Evolutionary conservation across 2,329 filamentous ascomycete species (phyloP), one percentile per base, ranked within the genome.

Genomic region (Stagonosporopsis cucurbitacearum): DNA sequence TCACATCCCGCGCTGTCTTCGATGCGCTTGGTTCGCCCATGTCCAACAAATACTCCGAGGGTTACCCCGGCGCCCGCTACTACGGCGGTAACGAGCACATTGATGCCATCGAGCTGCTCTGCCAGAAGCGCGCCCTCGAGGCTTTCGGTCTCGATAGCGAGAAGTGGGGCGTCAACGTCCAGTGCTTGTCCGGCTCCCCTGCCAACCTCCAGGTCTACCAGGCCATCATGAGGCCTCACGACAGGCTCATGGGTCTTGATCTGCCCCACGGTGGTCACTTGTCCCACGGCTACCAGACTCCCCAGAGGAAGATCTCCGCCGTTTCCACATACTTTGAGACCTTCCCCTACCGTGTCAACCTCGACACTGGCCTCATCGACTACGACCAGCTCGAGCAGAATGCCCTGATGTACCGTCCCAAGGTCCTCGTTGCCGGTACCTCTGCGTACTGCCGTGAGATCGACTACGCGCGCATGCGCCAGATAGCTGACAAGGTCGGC

Each of bases 251-350:
- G 95, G 95, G 95, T 72, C 84, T 97, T 67, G 93, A 97, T 76
- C 86, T 97, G 52, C 93, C 93, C 62, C 93, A 97, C 76, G 93
- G 93, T 79, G 93, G 93, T 66, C 93, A 97, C 81, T 83, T 97
- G 81, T 92, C 88, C 77, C 95, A 99, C 83, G 95, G 95, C 66
- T 99, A 99, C 82, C 95, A 99, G 81, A 98, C 91, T 30, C 91
- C 95, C 28, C 87, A 89, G 74, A 91, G 90, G 83, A 99, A 99
- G 85, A 98, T 99, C 75, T 98, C 94, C n/a, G 92, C 93, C 70
- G 88, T 99, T 64, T 98, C 94, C 54, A 98, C 96, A 75, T 99
- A 99, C 81, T 99, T 99, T 76, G 95, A 99, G 81, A 99, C 95
- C 32, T 82, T 99, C 61, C 95, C 95, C 5, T 99, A 99, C 82